Conservation (phyloP, 2,329 filamentous ascomycete genomes). For the Sclerotiophoma versabilis region DNA sequence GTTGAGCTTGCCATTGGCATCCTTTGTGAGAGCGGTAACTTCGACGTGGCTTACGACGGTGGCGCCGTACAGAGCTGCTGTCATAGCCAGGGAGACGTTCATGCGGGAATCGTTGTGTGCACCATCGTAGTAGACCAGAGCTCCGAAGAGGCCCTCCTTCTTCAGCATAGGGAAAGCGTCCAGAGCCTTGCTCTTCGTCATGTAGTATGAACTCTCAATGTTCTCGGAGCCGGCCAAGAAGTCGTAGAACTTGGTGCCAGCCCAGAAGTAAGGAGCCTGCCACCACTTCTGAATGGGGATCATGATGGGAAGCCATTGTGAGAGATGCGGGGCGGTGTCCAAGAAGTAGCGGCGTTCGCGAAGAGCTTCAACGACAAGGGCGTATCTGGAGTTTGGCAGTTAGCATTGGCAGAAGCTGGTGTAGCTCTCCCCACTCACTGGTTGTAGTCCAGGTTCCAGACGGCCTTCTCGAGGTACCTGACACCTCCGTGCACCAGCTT, state of each 20-base stretch:
- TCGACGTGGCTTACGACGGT: conserved; percentile 86
- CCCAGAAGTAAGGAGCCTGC: conserved; percentile 82
- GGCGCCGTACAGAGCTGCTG: conserved; percentile 83
- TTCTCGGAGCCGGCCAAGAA: conserved; percentile 84
- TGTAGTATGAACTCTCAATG: conserved; percentile 87
- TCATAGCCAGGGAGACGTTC: conserved; percentile 89
- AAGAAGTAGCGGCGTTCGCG: conserved; percentile 84
- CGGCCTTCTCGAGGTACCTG: conserved; percentile 83
- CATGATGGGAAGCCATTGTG: conserved; percentile 82
- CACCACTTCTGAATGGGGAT: conserved; percentile 83
- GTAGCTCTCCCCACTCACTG: conserved; percentile 60
- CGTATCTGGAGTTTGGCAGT: conserved; percentile 53
- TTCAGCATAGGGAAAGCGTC: conserved; percentile 91
- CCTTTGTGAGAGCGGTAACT: conserved; percentile 78
- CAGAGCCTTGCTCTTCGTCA: conserved; percentile 84
- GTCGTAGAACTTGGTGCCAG: conserved; percentile 82
- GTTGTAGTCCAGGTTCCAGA: conserved; percentile 84
- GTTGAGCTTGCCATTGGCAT: conserved; percentile 73
- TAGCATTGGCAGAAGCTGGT: neutral
- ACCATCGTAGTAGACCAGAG: conserved; percentile 89
- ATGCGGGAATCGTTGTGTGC: conserved; percentile 92
- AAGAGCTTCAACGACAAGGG: conserved; percentile 80
- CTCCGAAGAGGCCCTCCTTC: conserved; percentile 77
- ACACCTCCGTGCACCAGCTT: conserved; percentile 88
- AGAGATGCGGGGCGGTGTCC: conserved; percentile 82